Conservation (phyloP, 2,329 filamentous ascomycete species). For the Fusarium anguioides region DNA sequence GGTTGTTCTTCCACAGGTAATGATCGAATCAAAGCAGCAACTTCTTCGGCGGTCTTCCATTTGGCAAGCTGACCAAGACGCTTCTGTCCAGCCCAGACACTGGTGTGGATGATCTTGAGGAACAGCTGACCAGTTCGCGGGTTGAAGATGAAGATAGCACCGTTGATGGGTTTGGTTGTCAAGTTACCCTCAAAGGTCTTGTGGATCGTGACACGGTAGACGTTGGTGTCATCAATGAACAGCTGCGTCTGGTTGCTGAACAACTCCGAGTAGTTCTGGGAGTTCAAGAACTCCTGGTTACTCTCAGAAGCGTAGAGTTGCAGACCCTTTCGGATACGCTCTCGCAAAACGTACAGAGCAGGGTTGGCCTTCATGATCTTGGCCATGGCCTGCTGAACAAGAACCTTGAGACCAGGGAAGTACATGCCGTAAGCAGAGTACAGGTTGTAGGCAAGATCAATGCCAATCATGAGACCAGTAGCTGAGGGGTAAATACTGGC, state of each 20-base stretch:
- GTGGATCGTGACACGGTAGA: constrained; percentile 99
- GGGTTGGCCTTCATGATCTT: constrained; percentile 99
- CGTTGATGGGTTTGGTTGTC: constrained; percentile 99
- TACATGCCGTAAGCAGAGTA: constrained; percentile 99
- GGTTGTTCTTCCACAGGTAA: constrained; percentile 97
- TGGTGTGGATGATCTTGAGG: constrained; percentile 99
- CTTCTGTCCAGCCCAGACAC: constrained; percentile 98
- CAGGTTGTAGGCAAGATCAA: constrained; percentile 97
- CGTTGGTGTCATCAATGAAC: constrained; percentile 99
- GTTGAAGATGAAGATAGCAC: constrained; percentile 99
- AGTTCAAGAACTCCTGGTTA: constrained; percentile 99
- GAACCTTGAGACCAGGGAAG: constrained; percentile 95
- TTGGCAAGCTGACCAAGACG: constrained; percentile 98
- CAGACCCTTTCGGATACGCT: constrained; percentile 97
- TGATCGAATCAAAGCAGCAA: constrained; percentile 94
- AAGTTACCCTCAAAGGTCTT: constrained; percentile 99
- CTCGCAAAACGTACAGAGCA: constrained; percentile 92
- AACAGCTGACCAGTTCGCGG: constrained; percentile 97
- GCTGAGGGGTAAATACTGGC: constrained; percentile 99
- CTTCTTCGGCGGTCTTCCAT: constrained; percentile 99
- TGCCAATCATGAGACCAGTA: constrained; percentile 96
- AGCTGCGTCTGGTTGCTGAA: constrained; percentile 99
- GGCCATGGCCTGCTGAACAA: constrained; percentile 98
- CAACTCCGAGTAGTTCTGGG: constrained; percentile 98
- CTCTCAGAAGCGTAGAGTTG: constrained; percentile 98